Conservation (phyloP, 2,329 filamentous ascomycete species). For the Aspergillus fumigatiaffinis region DNA sequence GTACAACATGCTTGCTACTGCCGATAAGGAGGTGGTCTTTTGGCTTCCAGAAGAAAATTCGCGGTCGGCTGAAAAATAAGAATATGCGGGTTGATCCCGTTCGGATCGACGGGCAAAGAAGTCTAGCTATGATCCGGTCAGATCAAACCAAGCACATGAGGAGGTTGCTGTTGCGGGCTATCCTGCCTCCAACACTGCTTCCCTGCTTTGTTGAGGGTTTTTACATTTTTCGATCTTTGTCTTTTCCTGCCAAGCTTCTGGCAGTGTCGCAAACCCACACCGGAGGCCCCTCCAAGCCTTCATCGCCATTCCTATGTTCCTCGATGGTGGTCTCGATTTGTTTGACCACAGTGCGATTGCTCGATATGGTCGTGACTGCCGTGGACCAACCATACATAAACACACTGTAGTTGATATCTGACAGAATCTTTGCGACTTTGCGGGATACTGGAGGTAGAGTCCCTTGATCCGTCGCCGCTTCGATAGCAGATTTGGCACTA, state of each 20-base stretch:
- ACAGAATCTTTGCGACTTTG: constrained; percentile 48
- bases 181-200: background rate
- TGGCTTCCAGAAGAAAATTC: constrained; percentile 65
- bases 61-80: constrained; percentile 32
- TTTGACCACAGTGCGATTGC: constrained; percentile 64
- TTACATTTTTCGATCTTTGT: constrained; percentile 45
- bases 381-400: constrained; percentile 69
- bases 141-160: background rate
- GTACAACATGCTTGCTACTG: constrained; percentile 86
- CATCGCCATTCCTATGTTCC: constrained; percentile 43
- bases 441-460: constrained; percentile 45
- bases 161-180: background rate
- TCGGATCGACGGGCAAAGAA: background rate
- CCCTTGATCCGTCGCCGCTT: constrained; percentile 26
- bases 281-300: constrained; percentile 54
- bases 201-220: constrained; percentile 1
- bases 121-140: background rate
- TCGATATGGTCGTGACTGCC: constrained; percentile 63
- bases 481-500: constrained; percentile 44
- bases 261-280: constrained; percentile 64
- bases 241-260: constrained; percentile 64
- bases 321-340: constrained; percentile 61
- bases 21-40: constrained; percentile 77
- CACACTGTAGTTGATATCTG: constrained; percentile 63
- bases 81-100: background rate